A percentile compares a stretch with the other conserved stretches of the same genome.
Conservation (phyloP, 129 eudicot species). For the Lonicera japonica region DNA sequence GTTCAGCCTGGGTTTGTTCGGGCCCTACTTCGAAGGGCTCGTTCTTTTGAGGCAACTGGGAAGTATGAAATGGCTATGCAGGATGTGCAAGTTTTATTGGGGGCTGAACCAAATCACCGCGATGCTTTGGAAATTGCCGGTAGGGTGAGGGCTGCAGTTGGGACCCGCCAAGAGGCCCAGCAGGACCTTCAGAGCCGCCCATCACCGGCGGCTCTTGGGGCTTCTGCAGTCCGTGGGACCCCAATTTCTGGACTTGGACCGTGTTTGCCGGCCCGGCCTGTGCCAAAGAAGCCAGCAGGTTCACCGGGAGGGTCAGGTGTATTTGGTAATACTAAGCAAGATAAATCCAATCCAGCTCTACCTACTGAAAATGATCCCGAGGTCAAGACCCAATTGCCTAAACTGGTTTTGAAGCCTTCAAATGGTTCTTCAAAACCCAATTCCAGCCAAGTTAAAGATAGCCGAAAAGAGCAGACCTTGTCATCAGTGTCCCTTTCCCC, state of each 20-base stretch:
- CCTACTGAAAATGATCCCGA: slow-evolving; percentile 49
- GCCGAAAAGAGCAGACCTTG: slow-evolving; percentile 29
- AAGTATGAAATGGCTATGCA: slow-evolving; percentile 86
- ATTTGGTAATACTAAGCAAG: slow-evolving; percentile 36
- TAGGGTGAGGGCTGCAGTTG: slow-evolving; percentile 52
- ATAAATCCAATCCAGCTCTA: slow-evolving; percentile 42
- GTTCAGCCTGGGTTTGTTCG: slow-evolving; percentile 76
- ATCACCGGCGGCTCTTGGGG: slow-evolving; percentile 96
- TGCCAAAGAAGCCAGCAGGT: slow-evolving; percentile 49
- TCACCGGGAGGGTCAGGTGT: slow-evolving; percentile 24
- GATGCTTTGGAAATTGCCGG: slow-evolving; percentile 90
- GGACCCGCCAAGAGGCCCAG: slow-evolving; percentile 78
- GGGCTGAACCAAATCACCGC: slow-evolving; percentile 61
- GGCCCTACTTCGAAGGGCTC: slow-evolving; percentile 86
- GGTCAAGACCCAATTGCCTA: slow-evolving; percentile 57
- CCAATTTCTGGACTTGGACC: slow-evolving; percentile 92
- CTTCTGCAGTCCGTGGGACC: slow-evolving; percentile 92
- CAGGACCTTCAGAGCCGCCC: slow-evolving; percentile 97
- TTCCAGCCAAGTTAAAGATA: slow-evolving; percentile 33
- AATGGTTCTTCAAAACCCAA: slow-evolving; percentile 44
- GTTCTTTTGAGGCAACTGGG: slow-evolving; percentile 82
- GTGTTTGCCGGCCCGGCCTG: slow-evolving; percentile 78
- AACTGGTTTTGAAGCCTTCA: slow-evolving; percentile 61
- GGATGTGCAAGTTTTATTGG: slow-evolving; percentile 66
- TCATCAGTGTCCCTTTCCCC: slow-evolving; percentile 14